Base-by-base conservation (phyloP, 805 yeast genomes). In the Sugiyamaella qingdaonensis region DNA sequence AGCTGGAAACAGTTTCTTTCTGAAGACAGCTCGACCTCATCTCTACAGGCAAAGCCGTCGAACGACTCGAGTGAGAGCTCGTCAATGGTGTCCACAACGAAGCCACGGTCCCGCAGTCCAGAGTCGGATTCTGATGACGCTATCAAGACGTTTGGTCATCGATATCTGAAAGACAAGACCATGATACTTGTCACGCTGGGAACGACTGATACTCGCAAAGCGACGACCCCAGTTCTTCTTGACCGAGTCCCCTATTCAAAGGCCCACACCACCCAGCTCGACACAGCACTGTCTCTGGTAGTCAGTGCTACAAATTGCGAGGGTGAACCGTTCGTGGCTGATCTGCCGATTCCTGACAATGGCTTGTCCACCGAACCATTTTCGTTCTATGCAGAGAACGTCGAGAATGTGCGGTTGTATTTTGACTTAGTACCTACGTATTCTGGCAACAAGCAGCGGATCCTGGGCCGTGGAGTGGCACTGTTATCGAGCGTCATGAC, bases 401-500 rank as follows among this genome's bases (percentile, higher is more conserved):
- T 56, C n/a, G 52, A 53, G 4, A 57, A 64, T 9, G 69, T 77
- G 35, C 80, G 84, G 49, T 67, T 92, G 35, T 80, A 81, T 36
- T 92, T 92, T 69, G 98, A 92, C 68, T 78, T 91, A 52, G 89
- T 91, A 14, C 96, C 97, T 21, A 88, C 97, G 0, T 90, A 89
- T 68, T 61, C 69, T 16, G 66, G 63, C 32, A 53, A 59, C 51
- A 57, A 65, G 52, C 64, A 68, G 56, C 77, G 76, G 56, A 75
- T 84, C 24, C 72, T 91, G 34, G 98, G 96, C 13, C 77, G 97
- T 48, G 97, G 89, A 0, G 90, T 88, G 36, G 95, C 91, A 0
- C 66, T 85, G 55, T 73, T 89, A 61, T 75, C 79, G 48, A 77
- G 78, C 49, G 79, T 81, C 0, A 78, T 79, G 61, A 80, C 91